These are phyloP conservation scores for Chrysanthemum makinoi DNA, from an alignment of 129 eudicot genomes.

Conservation along the genomic window DNA sequence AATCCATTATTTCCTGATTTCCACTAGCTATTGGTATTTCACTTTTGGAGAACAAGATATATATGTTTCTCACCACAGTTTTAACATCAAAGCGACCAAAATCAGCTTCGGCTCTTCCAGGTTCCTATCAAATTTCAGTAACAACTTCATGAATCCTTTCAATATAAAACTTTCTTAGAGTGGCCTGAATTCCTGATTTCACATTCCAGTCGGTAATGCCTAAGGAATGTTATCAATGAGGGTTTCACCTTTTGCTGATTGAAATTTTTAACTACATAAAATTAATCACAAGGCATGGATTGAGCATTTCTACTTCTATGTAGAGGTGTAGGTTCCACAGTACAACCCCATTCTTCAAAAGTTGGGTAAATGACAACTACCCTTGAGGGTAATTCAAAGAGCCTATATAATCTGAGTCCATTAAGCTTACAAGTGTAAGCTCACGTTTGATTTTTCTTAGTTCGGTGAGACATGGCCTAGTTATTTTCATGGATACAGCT, in stretches of 20 bases:
- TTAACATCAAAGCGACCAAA: slow-evolving; percentile 23
- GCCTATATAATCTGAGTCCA: too few relatives aligned
- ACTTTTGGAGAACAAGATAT: slow-evolving; percentile 22
- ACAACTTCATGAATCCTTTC: too few relatives aligned
- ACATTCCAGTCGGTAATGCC: background rate
- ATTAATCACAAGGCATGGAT: too few relatives aligned
- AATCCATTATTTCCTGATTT: slow-evolving; percentile 22
- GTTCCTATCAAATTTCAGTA: slow-evolving; percentile 8
- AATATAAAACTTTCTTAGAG: background rate
- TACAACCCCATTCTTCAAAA: background rate
- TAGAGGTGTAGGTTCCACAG: background rate
- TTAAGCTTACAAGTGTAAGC: too few relatives aligned
- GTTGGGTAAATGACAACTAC: background rate
- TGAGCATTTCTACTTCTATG: background rate
- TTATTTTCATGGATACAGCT: too few relatives aligned
- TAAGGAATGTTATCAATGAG: background rate
- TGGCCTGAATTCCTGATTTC: background rate
- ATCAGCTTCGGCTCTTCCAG: slow-evolving; percentile 28
- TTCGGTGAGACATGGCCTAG: too few relatives aligned
- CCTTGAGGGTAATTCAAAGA: background rate
- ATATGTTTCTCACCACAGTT: slow-evolving; percentile 27
- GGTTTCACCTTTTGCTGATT: background rate
- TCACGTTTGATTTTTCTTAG: too few relatives aligned
- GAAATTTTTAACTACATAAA: too few relatives aligned
- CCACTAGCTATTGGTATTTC: slow-evolving; percentile 23